Conservation (phyloP, 2,329 filamentous ascomycete genomes). For the Sarocladiaceae sp. region DNA sequence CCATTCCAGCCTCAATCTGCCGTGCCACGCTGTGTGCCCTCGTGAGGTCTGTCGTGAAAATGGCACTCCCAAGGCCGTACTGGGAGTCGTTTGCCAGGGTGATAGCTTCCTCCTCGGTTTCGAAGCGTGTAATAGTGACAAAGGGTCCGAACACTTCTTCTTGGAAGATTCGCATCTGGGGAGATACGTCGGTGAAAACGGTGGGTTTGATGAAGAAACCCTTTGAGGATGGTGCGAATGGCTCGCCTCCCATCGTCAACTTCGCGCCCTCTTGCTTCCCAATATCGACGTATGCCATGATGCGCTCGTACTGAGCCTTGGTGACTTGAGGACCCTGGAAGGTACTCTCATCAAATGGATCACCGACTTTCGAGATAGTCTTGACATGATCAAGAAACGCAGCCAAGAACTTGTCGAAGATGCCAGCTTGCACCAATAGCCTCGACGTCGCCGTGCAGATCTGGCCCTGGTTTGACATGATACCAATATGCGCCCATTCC, state of each 20-base stretch:
- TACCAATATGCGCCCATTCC: slow-evolving; percentile 36
- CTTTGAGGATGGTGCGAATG: slow-evolving; percentile 9
- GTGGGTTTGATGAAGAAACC: slow-evolving; percentile 22
- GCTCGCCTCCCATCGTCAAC: background rate
- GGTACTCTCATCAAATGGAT: slow-evolving; percentile 70
- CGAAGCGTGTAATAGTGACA: slow-evolving; percentile 16
- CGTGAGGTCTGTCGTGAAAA: slow-evolving; percentile 49
- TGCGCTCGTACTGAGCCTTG: slow-evolving; percentile 57
- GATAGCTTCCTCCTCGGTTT: slow-evolving; percentile 19
- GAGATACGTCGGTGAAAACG: slow-evolving; percentile 19
- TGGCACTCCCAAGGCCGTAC: slow-evolving; percentile 47
- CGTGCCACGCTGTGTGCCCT: slow-evolving; percentile 30
- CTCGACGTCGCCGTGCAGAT: slow-evolving; percentile 58
- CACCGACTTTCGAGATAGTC: slow-evolving; percentile 50
- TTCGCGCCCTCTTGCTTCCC: slow-evolving; percentile 9
- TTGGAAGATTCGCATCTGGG: slow-evolving; percentile 16
- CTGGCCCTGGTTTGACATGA: slow-evolving; percentile 60
- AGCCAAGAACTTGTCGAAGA: slow-evolving; percentile 59
- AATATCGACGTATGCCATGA: slow-evolving; percentile 58
- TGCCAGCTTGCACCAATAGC: slow-evolving; percentile 53
- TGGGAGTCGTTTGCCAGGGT: slow-evolving; percentile 30
- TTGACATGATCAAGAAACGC: slow-evolving; percentile 63
- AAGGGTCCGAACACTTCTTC: slow-evolving; percentile 25
- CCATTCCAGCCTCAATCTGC: slow-evolving; percentile 46
- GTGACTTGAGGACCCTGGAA: slow-evolving; percentile 37